phyloP scores from a whole-genome alignment of 352 stramenopile genomes.

The Pythium dissotocum region DNA sequence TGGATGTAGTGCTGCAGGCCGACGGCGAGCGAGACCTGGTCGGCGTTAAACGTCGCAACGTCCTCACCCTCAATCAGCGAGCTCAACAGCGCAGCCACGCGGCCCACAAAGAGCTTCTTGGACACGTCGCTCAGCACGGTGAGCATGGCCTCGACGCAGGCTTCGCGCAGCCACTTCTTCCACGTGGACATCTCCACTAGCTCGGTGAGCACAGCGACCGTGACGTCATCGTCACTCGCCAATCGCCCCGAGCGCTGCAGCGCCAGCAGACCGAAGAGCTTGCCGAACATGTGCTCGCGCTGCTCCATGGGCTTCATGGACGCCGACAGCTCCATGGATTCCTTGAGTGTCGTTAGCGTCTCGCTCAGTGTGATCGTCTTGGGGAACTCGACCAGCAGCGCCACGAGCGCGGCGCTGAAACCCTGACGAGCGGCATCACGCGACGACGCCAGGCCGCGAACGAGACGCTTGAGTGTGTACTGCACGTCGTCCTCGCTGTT shows the following conservation, averaged over 20 bases:
- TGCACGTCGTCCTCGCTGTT: slow-evolving; percentile 52
- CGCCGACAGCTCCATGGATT: slow-evolving; percentile 78
- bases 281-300: slow-evolving; percentile 91
- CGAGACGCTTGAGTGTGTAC: slow-evolving; percentile 91
- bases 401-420: slow-evolving; percentile 83
- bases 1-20: slow-evolving; percentile 75
- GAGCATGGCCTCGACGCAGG: slow-evolving; percentile 70
- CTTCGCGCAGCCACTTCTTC: slow-evolving; percentile 88
- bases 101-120: slow-evolving; percentile 47
- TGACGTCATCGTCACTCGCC: slow-evolving; percentile 26
- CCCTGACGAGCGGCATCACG: slow-evolving; percentile 88
- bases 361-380: slow-evolving; percentile 41
- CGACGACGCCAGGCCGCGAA: slow-evolving; percentile 88
- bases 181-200: slow-evolving; percentile 56
- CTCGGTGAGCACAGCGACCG: slow-evolving; percentile 43
- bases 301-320: slow-evolving; percentile 93
- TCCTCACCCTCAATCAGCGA: slow-evolving; percentile 35
- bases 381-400: slow-evolving; percentile 61
- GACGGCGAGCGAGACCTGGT: slow-evolving; percentile 78
- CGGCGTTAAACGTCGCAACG: slow-evolving; percentile 57
- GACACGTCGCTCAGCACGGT: slow-evolving; percentile 56
- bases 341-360: slow-evolving; percentile 58
- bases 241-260: slow-evolving; percentile 78
- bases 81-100: slow-evolving; percentile 37
- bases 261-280: slow-evolving; percentile 85